Evolutionary conservation across 2,329 filamentous ascomycete genomes (phyloP).

Genomic region (Aspergillus neotritici): DNA sequence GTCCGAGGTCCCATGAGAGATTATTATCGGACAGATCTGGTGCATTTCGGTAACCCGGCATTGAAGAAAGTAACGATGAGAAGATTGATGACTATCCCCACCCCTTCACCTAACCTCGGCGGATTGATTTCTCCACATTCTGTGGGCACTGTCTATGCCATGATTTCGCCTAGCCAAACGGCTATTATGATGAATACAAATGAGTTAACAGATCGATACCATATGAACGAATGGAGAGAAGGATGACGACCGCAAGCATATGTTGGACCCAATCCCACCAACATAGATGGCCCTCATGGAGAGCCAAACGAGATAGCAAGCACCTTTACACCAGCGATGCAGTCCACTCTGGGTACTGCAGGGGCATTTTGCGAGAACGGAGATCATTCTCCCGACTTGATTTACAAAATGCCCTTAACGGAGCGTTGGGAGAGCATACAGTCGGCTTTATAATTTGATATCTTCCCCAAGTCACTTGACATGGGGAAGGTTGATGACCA

Average conservation of each 20-base stretch:
- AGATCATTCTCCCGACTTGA: conserved; percentile 7
- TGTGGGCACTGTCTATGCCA: too few relatives aligned
- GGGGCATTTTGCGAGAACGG: conserved; percentile 53
- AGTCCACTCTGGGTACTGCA: conserved; percentile 64
- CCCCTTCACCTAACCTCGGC: conserved; percentile 1
- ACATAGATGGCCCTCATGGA: too few relatives aligned
- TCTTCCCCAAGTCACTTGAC: conserved; percentile 15
- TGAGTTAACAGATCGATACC: too few relatives aligned
- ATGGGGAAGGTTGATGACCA: conserved; percentile 13
- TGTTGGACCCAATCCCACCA: too few relatives aligned
- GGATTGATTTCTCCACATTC: conserved; percentile 3
- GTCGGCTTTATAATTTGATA: conserved; percentile 18
- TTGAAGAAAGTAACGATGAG: conserved; percentile 19
- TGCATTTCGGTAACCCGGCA: conserved; percentile 17
- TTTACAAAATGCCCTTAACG: conserved; percentile 68
- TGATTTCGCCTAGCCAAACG: too few relatives aligned
- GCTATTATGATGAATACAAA: too few relatives aligned
- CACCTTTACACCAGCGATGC: conserved; percentile 59
- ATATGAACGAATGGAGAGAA: too few relatives aligned
- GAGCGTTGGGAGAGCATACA: conserved; percentile 68
- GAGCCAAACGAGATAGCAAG: background rate
- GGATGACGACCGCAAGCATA: too few relatives aligned
- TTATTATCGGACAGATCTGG: background rate
- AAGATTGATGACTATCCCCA: conserved; percentile 15
- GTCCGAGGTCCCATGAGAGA: background rate